phyloP scores from a whole-genome alignment of 202 grass and related monocot species.

The Setaria viridis region DNA sequence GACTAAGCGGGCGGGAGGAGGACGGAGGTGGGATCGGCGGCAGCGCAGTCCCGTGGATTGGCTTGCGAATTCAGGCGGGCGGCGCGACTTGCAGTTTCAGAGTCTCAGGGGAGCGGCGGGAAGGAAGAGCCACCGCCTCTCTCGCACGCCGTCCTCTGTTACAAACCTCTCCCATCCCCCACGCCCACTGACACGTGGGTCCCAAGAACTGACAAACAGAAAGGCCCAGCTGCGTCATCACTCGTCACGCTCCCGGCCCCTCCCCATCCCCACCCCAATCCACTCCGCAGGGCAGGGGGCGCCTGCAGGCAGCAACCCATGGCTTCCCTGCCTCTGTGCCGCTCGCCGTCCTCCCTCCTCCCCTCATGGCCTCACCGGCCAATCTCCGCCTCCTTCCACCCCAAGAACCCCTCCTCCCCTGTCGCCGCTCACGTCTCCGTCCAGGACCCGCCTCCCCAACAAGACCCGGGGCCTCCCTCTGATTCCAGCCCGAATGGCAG shows the following conservation, averaged over 20 bases:
- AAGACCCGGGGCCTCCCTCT: constrained; percentile 44
- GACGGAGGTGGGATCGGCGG: not conserved
- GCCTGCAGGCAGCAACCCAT: constrained; percentile 2
- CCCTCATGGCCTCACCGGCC: constrained; percentile 58
- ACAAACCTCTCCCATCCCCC: not conserved
- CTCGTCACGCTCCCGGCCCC: not conserved
- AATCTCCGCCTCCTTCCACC: constrained; percentile 46
- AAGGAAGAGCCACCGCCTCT: constrained; percentile 32
- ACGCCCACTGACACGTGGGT: constrained; percentile 20
- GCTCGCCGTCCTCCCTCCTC: constrained; percentile 55
- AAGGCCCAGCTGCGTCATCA: constrained; percentile 1
- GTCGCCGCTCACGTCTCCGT: constrained; percentile 48
- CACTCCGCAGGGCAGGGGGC: constrained; percentile 38
- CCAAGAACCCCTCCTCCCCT: constrained; percentile 42
- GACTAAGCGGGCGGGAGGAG: too few species aligned
- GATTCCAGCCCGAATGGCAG: constrained; percentile 22
- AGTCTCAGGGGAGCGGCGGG: constrained; percentile 36
- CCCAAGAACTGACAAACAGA: constrained; percentile 34
- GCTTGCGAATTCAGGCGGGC: not conserved
- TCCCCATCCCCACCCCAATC: constrained; percentile 19
- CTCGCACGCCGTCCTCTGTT: not conserved
- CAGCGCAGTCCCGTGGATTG: not conserved
- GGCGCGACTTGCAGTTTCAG: not conserved
- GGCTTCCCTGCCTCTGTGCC: constrained; percentile 53
- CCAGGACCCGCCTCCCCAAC: constrained; percentile 54